Conservation (phyloP, 257 asterid genomes). For the Voacanga thouarsii region DNA sequence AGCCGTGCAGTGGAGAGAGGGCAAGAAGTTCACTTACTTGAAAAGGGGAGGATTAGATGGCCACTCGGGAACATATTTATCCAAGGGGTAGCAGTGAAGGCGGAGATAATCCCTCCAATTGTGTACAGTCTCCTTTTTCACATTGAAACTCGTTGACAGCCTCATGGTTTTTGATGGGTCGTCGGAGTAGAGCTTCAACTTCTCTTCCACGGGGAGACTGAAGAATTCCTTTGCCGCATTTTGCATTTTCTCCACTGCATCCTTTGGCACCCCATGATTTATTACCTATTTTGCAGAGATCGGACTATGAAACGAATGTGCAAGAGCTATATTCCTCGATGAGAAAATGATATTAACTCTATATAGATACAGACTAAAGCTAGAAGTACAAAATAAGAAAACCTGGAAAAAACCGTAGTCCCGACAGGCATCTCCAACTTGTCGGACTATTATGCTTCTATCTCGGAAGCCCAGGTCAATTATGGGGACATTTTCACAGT, state of each 20-base stretch:
- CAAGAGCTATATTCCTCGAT: not conserved
- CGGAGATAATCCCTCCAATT: conserved; percentile 96
- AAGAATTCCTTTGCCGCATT: conserved; percentile 54
- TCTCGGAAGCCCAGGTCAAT: conserved; percentile 52
- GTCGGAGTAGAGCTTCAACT: conserved; percentile 74
- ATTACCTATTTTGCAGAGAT: conserved; percentile 38
- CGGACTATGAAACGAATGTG: not conserved
- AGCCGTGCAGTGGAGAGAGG: not conserved
- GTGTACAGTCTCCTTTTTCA: conserved; percentile 62
- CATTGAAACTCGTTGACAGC: conserved; percentile 77
- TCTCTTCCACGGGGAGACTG: conserved; percentile 62
- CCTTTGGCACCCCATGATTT: conserved; percentile 65
- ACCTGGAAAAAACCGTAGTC: conserved; percentile 81
- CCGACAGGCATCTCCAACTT: conserved; percentile 60
- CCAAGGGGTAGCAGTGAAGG: conserved; percentile 84
- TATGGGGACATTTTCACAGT: conserved; percentile 58
- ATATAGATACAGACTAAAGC: not conserved
- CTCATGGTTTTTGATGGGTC: conserved; percentile 71
- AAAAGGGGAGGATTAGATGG: conserved; percentile 74
- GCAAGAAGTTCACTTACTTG: conserved; percentile 43
- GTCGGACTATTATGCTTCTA: conserved; percentile 29
- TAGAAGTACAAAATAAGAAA: not conserved
- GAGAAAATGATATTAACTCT: not conserved
- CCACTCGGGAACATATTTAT: conserved; percentile 65
- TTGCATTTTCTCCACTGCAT: conserved; percentile 50